These are phyloP conservation scores for Hansenula sp. DNA, from an alignment of 1,139 yeast species.

Conservation along the genomic window DNA sequence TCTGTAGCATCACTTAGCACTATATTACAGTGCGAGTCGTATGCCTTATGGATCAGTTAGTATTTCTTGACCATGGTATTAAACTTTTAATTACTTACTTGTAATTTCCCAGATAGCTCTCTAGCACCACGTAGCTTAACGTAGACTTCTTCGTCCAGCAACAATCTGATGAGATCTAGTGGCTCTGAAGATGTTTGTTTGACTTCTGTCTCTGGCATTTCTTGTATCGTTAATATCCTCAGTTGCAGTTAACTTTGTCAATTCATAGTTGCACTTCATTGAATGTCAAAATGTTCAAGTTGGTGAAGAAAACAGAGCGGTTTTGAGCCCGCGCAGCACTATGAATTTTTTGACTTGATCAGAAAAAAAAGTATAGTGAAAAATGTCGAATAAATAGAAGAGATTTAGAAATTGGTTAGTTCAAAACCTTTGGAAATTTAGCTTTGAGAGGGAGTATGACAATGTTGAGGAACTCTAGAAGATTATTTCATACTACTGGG, in stretches of 20 bases:
- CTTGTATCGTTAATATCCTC: no score
- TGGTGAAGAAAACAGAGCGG: not conserved
- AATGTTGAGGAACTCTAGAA: slow-evolving; percentile 6
- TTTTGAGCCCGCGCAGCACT: not conserved
- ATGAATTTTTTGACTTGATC: not conserved
- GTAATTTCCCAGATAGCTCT: slow-evolving; percentile 85
- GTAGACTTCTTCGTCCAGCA: slow-evolving; percentile 80
- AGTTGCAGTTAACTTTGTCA: no score
- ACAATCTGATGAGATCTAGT: slow-evolving; percentile 79
- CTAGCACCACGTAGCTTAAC: slow-evolving; percentile 96
- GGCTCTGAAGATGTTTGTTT: slow-evolving; percentile 48
- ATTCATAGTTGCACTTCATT: no score
- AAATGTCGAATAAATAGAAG: not conserved
- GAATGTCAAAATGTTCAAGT: no score
- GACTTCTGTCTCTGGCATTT: slow-evolving; percentile 1
- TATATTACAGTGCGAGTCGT: slow-evolving; percentile 94
- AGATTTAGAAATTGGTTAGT: no score
- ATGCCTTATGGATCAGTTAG: slow-evolving; percentile 44
- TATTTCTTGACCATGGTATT: not conserved
- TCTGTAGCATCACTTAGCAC: slow-evolving; percentile 93
- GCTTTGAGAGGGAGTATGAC: not conserved
- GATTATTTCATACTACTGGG: slow-evolving; percentile 15
- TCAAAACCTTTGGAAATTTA: not conserved
- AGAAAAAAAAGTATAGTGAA: not conserved
- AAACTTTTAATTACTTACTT: slow-evolving; percentile 36